Evolutionary conservation across 2,329 filamentous ascomycete species (phyloP).

Genomic region (Helotiales sp.): DNA sequence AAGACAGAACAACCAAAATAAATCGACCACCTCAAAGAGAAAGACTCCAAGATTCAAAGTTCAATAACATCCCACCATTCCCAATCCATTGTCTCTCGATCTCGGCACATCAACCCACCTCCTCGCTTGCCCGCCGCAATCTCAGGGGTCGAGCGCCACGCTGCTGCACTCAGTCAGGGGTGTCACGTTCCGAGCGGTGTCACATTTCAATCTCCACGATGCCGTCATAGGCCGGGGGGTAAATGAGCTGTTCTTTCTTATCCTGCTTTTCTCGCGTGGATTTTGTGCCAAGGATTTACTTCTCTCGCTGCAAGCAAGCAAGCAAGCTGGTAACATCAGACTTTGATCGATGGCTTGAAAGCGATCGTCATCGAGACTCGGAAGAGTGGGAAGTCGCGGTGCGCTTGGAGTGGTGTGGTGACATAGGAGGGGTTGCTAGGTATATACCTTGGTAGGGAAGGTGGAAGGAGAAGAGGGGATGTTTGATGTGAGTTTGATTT

Average conservation of each 20-base stretch:
- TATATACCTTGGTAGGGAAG: background rate
- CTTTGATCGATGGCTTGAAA: background rate
- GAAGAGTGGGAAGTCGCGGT: background rate
- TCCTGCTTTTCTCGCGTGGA: background rate
- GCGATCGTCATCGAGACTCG: background rate
- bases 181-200: background rate
- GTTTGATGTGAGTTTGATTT: background rate
- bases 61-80: too few relatives aligned
- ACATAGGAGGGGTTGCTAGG: background rate
- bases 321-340: too few relatives aligned
- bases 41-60: too few relatives aligned
- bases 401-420: too few relatives aligned
- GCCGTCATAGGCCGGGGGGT: conserved; percentile 7
- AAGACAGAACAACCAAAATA: too few relatives aligned
- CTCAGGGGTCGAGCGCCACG: background rate
- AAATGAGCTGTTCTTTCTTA: background rate
- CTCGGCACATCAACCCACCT: background rate
- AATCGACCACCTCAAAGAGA: too few relatives aligned
- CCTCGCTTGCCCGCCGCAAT: background rate
- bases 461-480: background rate
- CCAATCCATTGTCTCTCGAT: conserved; percentile 1
- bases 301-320: too few relatives aligned
- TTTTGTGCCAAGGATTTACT: too few relatives aligned
- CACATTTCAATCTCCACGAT: conserved; percentile 4
- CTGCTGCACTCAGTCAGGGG: background rate